Conservation (phyloP, 2,329 filamentous ascomycete genomes). For the Fulvia fulva region DNA sequence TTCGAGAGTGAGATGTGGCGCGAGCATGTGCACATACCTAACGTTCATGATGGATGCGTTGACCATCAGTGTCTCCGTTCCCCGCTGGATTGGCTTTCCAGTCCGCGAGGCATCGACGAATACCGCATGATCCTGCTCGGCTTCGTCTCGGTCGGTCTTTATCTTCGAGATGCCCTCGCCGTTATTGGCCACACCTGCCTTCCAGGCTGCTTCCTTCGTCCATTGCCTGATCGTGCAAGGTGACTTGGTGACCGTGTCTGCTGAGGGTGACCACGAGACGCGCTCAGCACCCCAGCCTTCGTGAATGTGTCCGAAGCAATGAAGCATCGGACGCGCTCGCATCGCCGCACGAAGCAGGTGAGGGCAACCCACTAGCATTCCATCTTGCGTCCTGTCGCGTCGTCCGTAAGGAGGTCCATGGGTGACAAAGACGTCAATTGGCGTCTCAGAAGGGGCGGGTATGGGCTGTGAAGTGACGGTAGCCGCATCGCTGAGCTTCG, state of each 20-base stretch:
- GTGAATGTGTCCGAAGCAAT: conserved; percentile 60
- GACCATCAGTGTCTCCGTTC: conserved; percentile 54
- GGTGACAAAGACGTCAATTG: conserved; percentile 39
- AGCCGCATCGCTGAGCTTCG: conserved; percentile 8
- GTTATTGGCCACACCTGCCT: conserved; percentile 4
- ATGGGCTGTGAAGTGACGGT: conserved; percentile 12
- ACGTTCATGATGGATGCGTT: conserved; percentile 56
- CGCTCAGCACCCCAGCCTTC: conserved; percentile 56
- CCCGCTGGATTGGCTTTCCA: conserved; percentile 37
- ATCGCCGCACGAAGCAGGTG: conserved; percentile 47
- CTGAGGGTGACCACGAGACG: conserved; percentile 45
- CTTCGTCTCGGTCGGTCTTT: conserved; percentile 13
- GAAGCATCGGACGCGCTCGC: conserved; percentile 43
- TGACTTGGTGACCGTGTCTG: conserved; percentile 1
- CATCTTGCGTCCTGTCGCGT: conserved; percentile 23
- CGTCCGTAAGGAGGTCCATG: conserved; percentile 37
- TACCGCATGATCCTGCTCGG: conserved; percentile 32
- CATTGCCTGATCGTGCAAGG: conserved; percentile 5
- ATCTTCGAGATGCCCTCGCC: conserved; percentile 4
- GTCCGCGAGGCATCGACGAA: conserved; percentile 27
- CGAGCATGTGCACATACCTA: conserved; percentile 35
- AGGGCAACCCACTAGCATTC: conserved; percentile 39
- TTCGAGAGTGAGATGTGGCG: not conserved
- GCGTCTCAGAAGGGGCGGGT: conserved; percentile 2
- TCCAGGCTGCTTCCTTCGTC: conserved; percentile 11